Evolutionary conservation across 768 basidiomycete species (phyloP).

Genomic region (Kwoniella heveanensis): DNA sequence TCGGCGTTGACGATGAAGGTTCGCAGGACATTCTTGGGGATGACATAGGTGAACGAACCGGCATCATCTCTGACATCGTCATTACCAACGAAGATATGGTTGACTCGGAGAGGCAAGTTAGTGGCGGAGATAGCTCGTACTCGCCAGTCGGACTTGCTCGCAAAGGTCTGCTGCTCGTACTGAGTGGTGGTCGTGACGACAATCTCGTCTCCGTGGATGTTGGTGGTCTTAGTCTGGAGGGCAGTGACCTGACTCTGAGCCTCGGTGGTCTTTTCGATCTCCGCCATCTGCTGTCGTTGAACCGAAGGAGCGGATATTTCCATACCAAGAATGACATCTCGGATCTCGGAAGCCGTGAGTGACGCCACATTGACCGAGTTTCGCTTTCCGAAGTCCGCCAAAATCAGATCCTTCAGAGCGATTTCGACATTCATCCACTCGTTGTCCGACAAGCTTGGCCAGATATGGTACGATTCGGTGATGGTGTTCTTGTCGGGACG

Average conservation of each 20-base stretch:
- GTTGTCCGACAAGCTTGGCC: constrained; percentile 18
- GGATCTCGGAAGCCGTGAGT: constrained; percentile 90
- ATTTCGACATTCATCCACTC: constrained; percentile 66
- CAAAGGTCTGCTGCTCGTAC: constrained; percentile 98
- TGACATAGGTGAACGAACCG: constrained; percentile 87
- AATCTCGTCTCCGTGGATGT: constrained; percentile 94
- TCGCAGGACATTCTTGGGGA: constrained; percentile 94
- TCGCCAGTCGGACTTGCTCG: constrained; percentile 99
- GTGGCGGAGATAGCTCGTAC: constrained; percentile 97
- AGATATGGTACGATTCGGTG: constrained; percentile 93
- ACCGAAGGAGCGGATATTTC: constrained; percentile 68
- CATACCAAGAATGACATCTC: constrained; percentile 98
- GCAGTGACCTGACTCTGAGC: constrained; percentile 95
- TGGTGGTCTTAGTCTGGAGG: constrained; percentile 95
- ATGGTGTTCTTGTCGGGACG: constrained; percentile 96
- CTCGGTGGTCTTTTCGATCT: constrained; percentile 93
- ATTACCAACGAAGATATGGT: constrained; percentile 98
- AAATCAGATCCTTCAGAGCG: constrained; percentile 94
- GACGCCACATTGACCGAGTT: constrained; percentile 99
- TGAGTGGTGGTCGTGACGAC: constrained; percentile 95
- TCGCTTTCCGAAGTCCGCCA: constrained; percentile 93
- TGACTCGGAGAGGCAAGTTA: constrained; percentile 89
- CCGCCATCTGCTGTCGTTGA: constrained; percentile 99
- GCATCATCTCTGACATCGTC: constrained; percentile 99
- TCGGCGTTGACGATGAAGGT: constrained; percentile 92